Base-by-base conservation (phyloP, 257 asterid species). In the Forsythia viridissima region DNA sequence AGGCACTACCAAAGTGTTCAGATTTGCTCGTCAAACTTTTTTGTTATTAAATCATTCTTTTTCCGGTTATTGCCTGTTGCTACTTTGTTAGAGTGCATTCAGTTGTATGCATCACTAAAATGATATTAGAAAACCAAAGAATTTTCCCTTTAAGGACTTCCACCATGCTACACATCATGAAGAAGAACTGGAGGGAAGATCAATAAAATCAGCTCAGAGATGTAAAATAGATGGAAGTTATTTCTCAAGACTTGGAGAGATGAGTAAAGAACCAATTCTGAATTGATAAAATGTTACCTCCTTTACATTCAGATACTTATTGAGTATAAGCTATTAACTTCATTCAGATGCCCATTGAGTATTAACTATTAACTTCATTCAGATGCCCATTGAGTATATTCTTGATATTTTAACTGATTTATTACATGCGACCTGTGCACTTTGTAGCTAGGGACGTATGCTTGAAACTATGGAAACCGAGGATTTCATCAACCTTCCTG, bases 401-500 rank as follows among this genome's bases (percentile, higher is more conserved):
- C 70, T 30, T 63, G 38, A 21, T 63, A 63, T 63, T 24, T 21
- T 24, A 10, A 30, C 70, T 63, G 70, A 63, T 63, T 30, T 63
- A 63, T 63, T 63, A 63, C 39, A 63, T 63, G 39, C 38, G 4
- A 63, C 70, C 70, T 76, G 71, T 66, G 70, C 20, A 36, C 70
- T 79, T 67, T 3, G 2, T 43, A 67, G 63, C 46, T 57, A 37
- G n/a, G 78, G 70, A 69, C 71, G 38, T 63, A 74, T 82, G 70
- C 30, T 71, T 69, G 70, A 71, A 20, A 15, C 80, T 55, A 92
- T 94, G 98, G 95, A 89, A 72, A 81, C 86, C 34, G 94, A 84
- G 86, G 92, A 91, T 77, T 52, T 85, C 40, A 88, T 80, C 72
- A 72, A 78, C 80, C 85, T 80, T 76, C 91, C 87, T 52, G 86